Base-by-base conservation (phyloP, 1,139 yeast species). In the Wickerhamiella pararugosa region DNA sequence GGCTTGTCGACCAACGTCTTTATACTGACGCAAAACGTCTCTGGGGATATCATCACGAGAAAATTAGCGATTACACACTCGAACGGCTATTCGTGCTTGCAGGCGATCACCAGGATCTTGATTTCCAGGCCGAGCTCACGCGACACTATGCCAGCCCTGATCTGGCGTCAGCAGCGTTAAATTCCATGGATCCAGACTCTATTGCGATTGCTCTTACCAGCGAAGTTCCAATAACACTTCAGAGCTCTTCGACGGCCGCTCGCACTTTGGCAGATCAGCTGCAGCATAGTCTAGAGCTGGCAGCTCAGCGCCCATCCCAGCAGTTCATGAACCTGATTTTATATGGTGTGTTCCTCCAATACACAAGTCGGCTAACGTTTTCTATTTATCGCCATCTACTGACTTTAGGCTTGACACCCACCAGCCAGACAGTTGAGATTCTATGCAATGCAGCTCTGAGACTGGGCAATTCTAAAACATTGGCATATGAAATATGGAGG, bases 391-490 rank as follows among this genome's bases (percentile, higher is more conserved):
- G 58, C 5, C n/a, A 29, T 7, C 41, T 54, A 4, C 40, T 46
- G 7, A 33, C 32, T 9, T 36, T 25, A 2, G 37, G 35, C 8
- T 42, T 52, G 28, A 31, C 5, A 26, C 58, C 60, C 4, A 40
- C 54, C 37, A 15, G 11, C 1, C 44, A 35, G 11, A 60, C 64
- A 1, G 50, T 56, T 29, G 53, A 53, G 34, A 42, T 51, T 7
- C 51, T 60, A 7, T 49, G 53, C 15, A 48, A 48, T 25, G 50
- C 57, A 1, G 58, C 60, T 3, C 51, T 45, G 34, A 47, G 56
- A 9, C 45, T 58, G 36, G 56, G 60, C 6, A 55, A 58, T 40
- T 48, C 60, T 26, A 58, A 60, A 41, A 51, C 54, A 31, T 50
- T 57, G n/a, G 42, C 53, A 11, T 49, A 50, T 40, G 45, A 42